These are phyloP conservation scores for Rhododendron ovatum DNA, from an alignment of 148 eudicot species.

Conservation along the genomic window DNA sequence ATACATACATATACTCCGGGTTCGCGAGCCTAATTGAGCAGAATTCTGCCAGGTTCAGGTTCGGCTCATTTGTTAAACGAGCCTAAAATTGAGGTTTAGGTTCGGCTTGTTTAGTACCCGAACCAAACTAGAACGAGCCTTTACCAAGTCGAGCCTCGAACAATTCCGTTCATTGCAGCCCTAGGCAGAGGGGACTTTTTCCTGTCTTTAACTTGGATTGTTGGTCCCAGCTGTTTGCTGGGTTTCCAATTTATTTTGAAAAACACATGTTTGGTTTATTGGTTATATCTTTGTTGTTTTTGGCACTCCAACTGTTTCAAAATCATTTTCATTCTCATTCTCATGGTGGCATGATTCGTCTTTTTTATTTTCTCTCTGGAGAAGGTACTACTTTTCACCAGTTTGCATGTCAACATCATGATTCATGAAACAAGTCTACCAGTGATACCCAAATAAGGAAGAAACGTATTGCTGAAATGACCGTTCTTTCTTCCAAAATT, in stretches of 20 bases:
- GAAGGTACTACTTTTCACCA: neutral
- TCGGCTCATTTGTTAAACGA: no score
- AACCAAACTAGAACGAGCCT: no score
- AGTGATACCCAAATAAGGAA: neutral
- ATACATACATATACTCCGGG: no score
- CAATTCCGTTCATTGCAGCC: no score
- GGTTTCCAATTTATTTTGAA: neutral
- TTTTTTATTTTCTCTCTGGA: neutral
- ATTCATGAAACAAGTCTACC: no score
- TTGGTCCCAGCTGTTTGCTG: neutral
- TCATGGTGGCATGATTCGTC: neutral
- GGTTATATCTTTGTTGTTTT: neutral
- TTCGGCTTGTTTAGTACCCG: no score
- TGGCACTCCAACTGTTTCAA: neutral
- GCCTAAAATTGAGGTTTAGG: no score
- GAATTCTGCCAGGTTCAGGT: no score
- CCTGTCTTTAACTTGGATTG: neutral
- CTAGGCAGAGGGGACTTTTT: neutral
- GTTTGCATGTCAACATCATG: neutral
- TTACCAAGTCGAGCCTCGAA: no score
- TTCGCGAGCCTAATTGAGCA: no score
- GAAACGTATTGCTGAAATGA: neutral
- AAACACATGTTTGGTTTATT: neutral
- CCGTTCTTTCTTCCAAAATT: neutral
- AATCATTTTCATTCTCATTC: neutral